Evolutionary conservation across 78 protist species (phyloP).

Genomic region (slime mould (Dictyostelium discoideum)): dicty_2.7 NC_007091.3:3960001-3960500

Average conservation of each 20-base stretch:
- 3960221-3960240: neutral
- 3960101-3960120: slow-evolving; percentile 16
- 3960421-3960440: neutral
- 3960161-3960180: neutral
- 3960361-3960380: slow-evolving; percentile 32
- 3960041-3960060: neutral
- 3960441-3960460: slow-evolving; percentile 40
- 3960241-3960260: neutral
- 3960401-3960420: neutral
- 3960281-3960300: slow-evolving; percentile 30
- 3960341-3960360: slow-evolving; percentile 21
- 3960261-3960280: neutral
- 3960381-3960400: slow-evolving; percentile 30
- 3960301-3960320: slow-evolving; percentile 1
- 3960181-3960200: neutral
- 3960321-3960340: neutral
- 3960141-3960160: neutral
- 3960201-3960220: neutral
- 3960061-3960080: slow-evolving; percentile 3
- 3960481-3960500: neutral
- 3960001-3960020: neutral
- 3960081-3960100: neutral
- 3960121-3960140: neutral
- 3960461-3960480: slow-evolving; percentile 58
- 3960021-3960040: neutral